Evolutionary conservation across 2,329 filamentous ascomycete species (phyloP), one percentile per base, ranked within the genome.

Genomic region (Teratosphaeria pseudoeucalypti): DNA sequence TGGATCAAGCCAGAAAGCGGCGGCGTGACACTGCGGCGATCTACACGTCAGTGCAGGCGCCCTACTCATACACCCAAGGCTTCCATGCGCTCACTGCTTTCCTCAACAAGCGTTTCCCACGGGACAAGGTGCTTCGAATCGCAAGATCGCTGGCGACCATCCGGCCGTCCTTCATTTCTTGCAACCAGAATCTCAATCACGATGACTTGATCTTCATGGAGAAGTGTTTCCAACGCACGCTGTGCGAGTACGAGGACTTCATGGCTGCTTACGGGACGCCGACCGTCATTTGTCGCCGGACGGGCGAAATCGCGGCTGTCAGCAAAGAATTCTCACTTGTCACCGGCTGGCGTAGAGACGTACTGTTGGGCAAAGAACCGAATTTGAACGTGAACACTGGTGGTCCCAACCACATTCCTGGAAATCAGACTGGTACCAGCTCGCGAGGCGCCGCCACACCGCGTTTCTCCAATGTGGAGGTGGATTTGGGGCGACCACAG

Each of bases 161-260:
- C 66, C 87, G 94, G 7, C 92, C 94, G 1, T 94, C 91, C 0
- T 94, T 99, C 71, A 92, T 97, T 63, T 87, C 91, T 11, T 95
- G 90, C 63, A 95, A 90, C 23, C 89, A 89, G 68, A 91, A 90
- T n/a, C 78, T 97, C 62, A 92, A 90, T 64, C 81, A 86, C 19
- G 87, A 94, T 68, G 94, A 99, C 73, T 79, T 97, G 32, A 86
- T 99, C 26, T 96, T 97, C 73, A 96, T 96, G 88, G 94, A 99
- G 73, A 95, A 95, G 75, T 95, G 89, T 69, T 90, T 97, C 71
- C 94, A 99, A 74, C 85, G 94, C 43, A 95, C 90, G 0, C 79
- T 97, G 11, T 90, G 91, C 70, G 91, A 96, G 71, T 95, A 95
- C 68, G 90, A 97, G 71, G 90, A 95, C 64, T 94, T 95, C 65